These are phyloP conservation scores for Talaromyces sp. DNA, from an alignment of 2,329 filamentous ascomycete genomes.

Conservation along the genomic window DNA sequence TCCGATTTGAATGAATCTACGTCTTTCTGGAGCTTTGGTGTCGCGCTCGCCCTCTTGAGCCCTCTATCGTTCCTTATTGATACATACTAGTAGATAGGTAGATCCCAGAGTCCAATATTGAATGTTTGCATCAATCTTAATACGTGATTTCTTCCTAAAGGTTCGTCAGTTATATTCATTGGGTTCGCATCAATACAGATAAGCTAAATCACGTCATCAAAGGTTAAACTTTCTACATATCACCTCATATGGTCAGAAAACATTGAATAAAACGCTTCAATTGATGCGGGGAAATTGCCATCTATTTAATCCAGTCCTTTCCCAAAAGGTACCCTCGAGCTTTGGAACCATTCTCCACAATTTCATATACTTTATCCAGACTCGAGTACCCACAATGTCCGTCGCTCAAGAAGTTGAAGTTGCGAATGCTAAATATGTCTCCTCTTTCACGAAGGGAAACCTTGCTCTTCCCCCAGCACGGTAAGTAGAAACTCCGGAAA, in stretches of 20 bases:
- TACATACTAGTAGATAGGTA: no score
- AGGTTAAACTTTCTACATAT: slow-evolving; percentile 7
- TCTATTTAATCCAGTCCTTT: slow-evolving; percentile 9
- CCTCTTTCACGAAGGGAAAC: slow-evolving; percentile 65
- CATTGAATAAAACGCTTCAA: slow-evolving; percentile 1
- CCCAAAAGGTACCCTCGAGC: slow-evolving; percentile 9
- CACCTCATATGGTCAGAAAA: slow-evolving; percentile 11
- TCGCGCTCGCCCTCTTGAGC: no score
- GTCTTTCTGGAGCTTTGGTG: no score
- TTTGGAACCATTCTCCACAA: background rate
- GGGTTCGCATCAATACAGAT: background rate
- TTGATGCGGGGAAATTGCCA: slow-evolving; percentile 13
- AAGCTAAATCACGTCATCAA: slow-evolving; percentile 19
- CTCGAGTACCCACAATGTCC: slow-evolving; percentile 27
- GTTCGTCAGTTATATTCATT: background rate
- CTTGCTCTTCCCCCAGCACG: slow-evolving; percentile 67
- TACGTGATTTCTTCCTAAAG: no score
- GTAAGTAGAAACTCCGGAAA: slow-evolving; percentile 41
- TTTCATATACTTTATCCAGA: background rate
- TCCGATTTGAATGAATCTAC: no score
- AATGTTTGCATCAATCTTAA: no score
- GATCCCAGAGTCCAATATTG: no score
- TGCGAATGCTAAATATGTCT: slow-evolving; percentile 61
- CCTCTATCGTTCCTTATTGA: no score
- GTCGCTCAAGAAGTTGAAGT: slow-evolving; percentile 54